Evolutionary conservation across 129 eudicot species (phyloP).

Genomic region (Lonicera japonica): DNA sequence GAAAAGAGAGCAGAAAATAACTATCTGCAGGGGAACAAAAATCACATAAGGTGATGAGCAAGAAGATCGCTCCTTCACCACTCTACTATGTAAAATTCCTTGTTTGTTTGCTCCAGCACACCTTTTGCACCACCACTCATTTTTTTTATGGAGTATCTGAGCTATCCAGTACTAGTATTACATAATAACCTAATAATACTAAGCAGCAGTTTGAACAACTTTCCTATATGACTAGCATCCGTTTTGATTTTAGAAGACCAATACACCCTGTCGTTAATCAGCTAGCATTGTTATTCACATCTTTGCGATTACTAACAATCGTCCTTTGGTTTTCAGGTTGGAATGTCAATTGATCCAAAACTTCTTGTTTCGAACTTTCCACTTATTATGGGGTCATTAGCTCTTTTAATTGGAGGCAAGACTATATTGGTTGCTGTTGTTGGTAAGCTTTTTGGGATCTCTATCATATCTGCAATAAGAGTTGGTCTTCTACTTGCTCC

Average conservation of each 20-base stretch:
- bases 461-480: constrained; percentile 83
- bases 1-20: not conserved
- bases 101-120: too few species aligned
- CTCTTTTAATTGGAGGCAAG: constrained; percentile 80
- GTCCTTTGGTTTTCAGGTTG: constrained; percentile 58
- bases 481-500: constrained; percentile 97
- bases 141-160: not conserved
- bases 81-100: too few species aligned
- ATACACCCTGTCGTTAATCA: not conserved
- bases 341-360: constrained; percentile 99
- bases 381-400: constrained; percentile 73
- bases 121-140: too few species aligned
- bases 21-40: too few species aligned
- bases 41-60: not conserved
- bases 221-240: not conserved
- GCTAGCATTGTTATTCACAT: not conserved
- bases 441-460: constrained; percentile 86
- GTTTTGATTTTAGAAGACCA: not conserved
- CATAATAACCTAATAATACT: not conserved
- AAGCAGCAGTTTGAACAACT: not conserved
- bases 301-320: not conserved
- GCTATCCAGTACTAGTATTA: not conserved
- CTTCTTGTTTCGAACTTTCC: constrained; percentile 93
- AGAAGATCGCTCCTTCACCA: not conserved
- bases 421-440: constrained; percentile 73